Conservation (phyloP, 1,284 basidiomycete species). For the Agaricales sp. region DNA sequence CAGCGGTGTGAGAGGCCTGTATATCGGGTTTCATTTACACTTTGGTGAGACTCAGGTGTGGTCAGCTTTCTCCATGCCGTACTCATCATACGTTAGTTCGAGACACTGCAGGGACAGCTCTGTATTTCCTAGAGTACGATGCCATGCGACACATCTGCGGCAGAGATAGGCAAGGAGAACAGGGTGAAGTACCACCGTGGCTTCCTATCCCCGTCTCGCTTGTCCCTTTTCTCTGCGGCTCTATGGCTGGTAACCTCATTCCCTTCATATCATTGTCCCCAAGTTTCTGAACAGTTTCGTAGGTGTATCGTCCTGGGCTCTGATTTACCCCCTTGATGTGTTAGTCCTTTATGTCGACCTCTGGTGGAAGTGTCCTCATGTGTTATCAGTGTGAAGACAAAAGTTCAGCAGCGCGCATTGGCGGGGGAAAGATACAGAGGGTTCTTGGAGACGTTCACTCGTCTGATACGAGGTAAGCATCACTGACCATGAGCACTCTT, state of each 20-base stretch:
- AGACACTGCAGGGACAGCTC: constrained; percentile 71
- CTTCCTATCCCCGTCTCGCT: constrained; percentile 66
- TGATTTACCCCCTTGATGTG: constrained; percentile 83
- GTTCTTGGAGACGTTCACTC: constrained; percentile 62
- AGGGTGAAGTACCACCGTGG: constrained; percentile 68
- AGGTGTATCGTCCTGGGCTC: constrained; percentile 63
- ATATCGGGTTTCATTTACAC: constrained; percentile 78
- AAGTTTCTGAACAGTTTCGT: not conserved
- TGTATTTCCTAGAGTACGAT: constrained; percentile 87
- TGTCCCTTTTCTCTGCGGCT: constrained; percentile 80
- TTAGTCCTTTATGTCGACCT: constrained; percentile 25
- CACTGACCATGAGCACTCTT: not conserved
- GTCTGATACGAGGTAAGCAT: constrained; percentile 60
- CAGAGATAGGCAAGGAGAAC: constrained; percentile 59
- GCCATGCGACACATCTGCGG: constrained; percentile 71
- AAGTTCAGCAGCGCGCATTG: constrained; percentile 82
- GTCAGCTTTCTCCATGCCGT: constrained; percentile 6
- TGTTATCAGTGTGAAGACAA: constrained; percentile 74
- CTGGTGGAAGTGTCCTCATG: constrained; percentile 1
- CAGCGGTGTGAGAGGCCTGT: constrained; percentile 66
- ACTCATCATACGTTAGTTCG: constrained; percentile 37
- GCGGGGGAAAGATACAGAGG: constrained; percentile 64
- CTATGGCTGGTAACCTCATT: constrained; percentile 46
- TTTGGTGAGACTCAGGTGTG: constrained; percentile 40
- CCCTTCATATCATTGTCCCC: not conserved